Evolutionary conservation across 495 filamentous ascomycete genomes (phyloP).

Genomic region (Penicillium macrosclerotiorum): DNA sequence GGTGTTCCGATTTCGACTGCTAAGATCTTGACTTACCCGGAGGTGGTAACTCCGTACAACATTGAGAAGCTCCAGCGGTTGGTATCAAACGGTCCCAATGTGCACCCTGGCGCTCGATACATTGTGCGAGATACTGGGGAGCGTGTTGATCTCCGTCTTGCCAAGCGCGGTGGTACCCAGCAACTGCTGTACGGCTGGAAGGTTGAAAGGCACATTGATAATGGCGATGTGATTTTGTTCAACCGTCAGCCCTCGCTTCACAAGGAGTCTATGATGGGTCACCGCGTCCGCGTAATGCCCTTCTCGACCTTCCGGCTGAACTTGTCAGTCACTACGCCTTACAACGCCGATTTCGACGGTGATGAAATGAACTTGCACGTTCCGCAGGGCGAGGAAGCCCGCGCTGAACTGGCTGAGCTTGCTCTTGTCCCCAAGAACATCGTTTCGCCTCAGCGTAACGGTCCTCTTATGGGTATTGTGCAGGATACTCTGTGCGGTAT

Average conservation of each 20-base stretch:
- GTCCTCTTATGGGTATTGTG: conserved; percentile 98
- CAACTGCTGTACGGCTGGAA: conserved; percentile 95
- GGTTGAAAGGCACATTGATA: conserved; percentile 91
- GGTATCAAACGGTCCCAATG: conserved; percentile 88
- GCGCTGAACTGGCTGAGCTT: conserved; percentile 87
- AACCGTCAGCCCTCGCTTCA: conserved; percentile 98
- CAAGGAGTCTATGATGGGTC: conserved; percentile 99
- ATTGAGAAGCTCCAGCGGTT: conserved; percentile 85
- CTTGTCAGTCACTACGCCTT: conserved; percentile 94
- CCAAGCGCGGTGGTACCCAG: conserved; percentile 78
- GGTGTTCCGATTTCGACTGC: conserved; percentile 91
- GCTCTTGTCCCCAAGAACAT: conserved; percentile 97
- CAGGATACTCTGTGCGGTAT: conserved; percentile 95
- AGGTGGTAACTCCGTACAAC: conserved; percentile 97
- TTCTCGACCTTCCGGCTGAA: conserved; percentile 98
- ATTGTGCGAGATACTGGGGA: conserved; percentile 90
- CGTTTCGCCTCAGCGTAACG: conserved; percentile 95
- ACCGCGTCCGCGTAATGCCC: conserved; percentile 95
- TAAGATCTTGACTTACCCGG: conserved; percentile 86
- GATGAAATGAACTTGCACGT: conserved; percentile 99
- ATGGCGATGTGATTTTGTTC: conserved; percentile 98
- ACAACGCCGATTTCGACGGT: conserved; percentile 99
- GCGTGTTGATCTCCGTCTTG: conserved; percentile 89
- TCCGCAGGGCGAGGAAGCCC: conserved; percentile 92
- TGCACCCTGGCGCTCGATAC: conserved; percentile 93